phyloP scores from a whole-genome alignment of 306 rosid genomes.

The Styphnolobium japonicum region DNA sequence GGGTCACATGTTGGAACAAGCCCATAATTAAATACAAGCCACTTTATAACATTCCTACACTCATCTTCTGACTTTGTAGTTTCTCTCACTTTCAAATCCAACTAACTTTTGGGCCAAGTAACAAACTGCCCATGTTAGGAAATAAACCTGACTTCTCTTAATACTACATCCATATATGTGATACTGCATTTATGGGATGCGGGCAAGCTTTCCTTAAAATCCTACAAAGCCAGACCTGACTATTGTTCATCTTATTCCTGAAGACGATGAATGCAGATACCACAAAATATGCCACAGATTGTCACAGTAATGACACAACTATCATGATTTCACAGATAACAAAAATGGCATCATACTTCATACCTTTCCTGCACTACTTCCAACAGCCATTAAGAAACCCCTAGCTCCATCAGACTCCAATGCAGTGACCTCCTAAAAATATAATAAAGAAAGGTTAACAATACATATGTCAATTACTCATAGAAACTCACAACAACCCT shows the following conservation, averaged over 20 bases:
- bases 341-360: background rate
- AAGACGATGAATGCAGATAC: background rate
- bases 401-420: constrained; percentile 73
- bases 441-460: constrained; percentile 19
- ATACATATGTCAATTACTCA: background rate
- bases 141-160: no score
- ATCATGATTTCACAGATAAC: background rate
- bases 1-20: no score
- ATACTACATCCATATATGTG: no score
- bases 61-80: background rate
- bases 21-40: no score
- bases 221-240: background rate
- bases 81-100: background rate
- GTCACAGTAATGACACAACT: background rate
- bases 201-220: no score
- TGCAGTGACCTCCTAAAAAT: constrained; percentile 87
- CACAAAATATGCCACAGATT: background rate
- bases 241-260: background rate
- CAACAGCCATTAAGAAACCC: constrained; percentile 87
- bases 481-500: background rate
- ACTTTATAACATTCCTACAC: no score
- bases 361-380: constrained; percentile 96
- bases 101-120: background rate
- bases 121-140: no score
- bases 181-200: no score